Percentiles rank a stretch among this genome's conserved stretches.
phyloP scores from a whole-genome alignment of 164 flowering plant species.

The Tetrastigma voinierianum region DNA sequence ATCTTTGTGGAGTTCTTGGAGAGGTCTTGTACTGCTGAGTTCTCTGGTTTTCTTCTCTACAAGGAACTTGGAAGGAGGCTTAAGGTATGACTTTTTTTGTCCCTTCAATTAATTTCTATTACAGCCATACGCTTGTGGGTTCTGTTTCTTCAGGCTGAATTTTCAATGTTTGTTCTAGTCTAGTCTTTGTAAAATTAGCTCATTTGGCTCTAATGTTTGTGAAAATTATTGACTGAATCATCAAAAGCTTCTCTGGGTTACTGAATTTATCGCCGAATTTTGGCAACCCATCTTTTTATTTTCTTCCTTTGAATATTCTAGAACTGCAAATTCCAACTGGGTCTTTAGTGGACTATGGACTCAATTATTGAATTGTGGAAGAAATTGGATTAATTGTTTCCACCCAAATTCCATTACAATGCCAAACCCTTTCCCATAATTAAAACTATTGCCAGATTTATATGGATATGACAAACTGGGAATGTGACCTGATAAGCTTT shows the following conservation, averaged over 20 bases:
- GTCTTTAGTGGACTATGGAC: not conserved
- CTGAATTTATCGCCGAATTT: too few relatives aligned
- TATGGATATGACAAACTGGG: too few relatives aligned
- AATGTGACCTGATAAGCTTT: too few relatives aligned
- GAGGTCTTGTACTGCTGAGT: slow-evolving; percentile 98
- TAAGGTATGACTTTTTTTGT: slow-evolving; percentile 49
- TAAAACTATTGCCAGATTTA: too few relatives aligned
- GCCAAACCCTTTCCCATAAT: too few relatives aligned
- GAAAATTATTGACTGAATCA: too few relatives aligned
- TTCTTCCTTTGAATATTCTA: not conserved
- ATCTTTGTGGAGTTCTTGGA: slow-evolving; percentile 97
- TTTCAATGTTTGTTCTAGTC: too few relatives aligned
- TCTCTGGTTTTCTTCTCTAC: slow-evolving; percentile 95
- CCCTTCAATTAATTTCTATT: not conserved
- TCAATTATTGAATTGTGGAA: not conserved
- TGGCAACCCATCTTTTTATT: not conserved
- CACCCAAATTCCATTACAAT: too few relatives aligned
- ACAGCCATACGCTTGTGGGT: not conserved
- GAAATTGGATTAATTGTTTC: not conserved
- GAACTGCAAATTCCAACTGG: not conserved
- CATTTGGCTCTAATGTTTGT: too few relatives aligned
- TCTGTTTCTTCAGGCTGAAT: not conserved
- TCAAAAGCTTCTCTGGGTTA: too few relatives aligned
- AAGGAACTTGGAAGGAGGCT: slow-evolving; percentile 98
- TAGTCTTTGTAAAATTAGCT: too few relatives aligned